These are phyloP conservation scores for Vitis cinerea DNA, from an alignment of 164 flowering plant genomes.

Conservation along the genomic window DNA sequence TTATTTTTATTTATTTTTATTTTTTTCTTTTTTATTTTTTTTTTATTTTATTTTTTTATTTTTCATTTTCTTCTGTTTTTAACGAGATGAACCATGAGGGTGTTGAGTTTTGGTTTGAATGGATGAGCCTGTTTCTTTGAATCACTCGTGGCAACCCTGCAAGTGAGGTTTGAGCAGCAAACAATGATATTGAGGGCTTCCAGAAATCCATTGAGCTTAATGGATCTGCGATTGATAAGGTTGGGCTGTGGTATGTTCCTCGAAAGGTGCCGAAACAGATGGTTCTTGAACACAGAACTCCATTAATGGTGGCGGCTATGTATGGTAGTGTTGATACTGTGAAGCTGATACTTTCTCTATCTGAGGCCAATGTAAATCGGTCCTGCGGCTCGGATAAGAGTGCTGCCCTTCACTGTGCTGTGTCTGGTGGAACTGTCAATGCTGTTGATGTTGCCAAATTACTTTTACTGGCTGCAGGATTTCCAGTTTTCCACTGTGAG, in stretches of 20 bases:
- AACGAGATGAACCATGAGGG: too few relatives aligned
- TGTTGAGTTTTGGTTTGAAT: too few relatives aligned
- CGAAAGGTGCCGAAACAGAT: constrained; percentile 37
- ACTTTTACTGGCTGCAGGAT: constrained; percentile 34
- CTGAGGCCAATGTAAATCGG: constrained; percentile 36
- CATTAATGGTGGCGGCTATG: constrained; percentile 55
- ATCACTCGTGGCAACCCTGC: too few relatives aligned
- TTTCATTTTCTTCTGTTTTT: too few relatives aligned
- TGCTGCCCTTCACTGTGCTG: constrained; percentile 66
- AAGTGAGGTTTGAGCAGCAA: background rate
- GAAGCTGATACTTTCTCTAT: constrained; percentile 27
- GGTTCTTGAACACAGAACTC: constrained; percentile 45
- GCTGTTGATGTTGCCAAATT: constrained; percentile 38
- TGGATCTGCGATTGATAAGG: constrained; percentile 24
- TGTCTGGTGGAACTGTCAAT: constrained; percentile 44
- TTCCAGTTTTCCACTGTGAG: constrained; percentile 17
- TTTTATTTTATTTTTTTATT: too few relatives aligned
- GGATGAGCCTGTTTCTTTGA: too few relatives aligned
- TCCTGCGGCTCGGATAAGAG: constrained; percentile 35
- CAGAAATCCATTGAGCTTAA: constrained; percentile 17
- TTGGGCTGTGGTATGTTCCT: constrained; percentile 47
- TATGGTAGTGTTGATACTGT: constrained; percentile 49
- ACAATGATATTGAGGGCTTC: constrained; percentile 15
- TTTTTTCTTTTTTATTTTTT: too few relatives aligned
- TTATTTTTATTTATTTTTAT: too few relatives aligned